Conservation (phyloP, 306 rosid genomes). For the Pachyrhizus erosus region DNA sequence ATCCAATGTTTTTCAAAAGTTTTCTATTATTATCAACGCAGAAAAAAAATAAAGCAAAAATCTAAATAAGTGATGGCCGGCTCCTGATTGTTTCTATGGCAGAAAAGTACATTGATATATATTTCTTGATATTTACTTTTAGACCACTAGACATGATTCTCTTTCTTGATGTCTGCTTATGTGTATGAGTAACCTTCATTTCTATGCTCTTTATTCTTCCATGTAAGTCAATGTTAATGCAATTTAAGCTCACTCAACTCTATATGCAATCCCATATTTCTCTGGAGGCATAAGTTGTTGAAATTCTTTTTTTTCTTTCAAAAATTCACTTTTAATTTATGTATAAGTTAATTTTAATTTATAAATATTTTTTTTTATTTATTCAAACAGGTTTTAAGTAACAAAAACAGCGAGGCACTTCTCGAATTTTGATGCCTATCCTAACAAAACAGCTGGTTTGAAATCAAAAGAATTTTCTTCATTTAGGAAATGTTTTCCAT, state of each 20-base stretch:
- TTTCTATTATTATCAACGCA: conserved; percentile 7
- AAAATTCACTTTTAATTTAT: too few species aligned
- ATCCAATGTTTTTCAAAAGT: conserved; percentile 51
- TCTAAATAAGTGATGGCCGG: conserved; percentile 19
- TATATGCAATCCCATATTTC: background rate
- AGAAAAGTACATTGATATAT: background rate
- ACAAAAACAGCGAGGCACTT: conserved; percentile 13
- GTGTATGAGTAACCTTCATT: background rate
- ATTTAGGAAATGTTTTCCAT: conserved; percentile 23
- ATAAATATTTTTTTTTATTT: too few species aligned
- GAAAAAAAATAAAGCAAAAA: background rate
- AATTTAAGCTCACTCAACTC: background rate
- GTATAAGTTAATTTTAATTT: too few species aligned
- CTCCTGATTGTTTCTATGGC: conserved; percentile 21
- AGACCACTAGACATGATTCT: background rate
- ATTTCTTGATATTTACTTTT: conserved; percentile 31
- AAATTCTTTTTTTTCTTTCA: too few species aligned
- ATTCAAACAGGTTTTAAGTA: background rate
- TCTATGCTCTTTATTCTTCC: background rate
- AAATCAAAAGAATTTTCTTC: conserved; percentile 30
- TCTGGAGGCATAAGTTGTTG: too few species aligned
- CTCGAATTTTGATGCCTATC: background rate
- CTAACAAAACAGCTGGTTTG: background rate
- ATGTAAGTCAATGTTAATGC: background rate
- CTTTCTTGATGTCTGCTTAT: background rate